Evolutionary conservation across 345 rosid species (phyloP).

Genomic region (Eucalyptus fibrosa): DNA sequence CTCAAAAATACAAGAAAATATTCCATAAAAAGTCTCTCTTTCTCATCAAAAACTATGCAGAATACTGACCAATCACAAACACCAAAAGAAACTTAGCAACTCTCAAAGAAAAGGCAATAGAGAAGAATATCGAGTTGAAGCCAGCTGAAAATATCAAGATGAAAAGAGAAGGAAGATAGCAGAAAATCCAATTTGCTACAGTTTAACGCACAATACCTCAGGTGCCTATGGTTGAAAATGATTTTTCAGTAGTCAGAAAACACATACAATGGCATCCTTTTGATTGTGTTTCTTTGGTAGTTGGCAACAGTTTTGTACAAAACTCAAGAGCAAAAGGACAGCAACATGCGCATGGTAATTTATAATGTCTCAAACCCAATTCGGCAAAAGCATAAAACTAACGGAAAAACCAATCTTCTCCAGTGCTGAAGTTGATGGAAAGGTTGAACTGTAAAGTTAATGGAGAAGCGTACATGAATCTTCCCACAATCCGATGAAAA

Average conservation of each 20-base stretch:
- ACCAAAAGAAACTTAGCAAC: background rate
- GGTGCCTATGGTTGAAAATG: background rate
- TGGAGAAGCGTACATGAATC: background rate
- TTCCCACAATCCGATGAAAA: background rate
- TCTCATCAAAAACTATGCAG: background rate
- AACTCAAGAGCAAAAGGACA: background rate
- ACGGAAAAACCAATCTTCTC: background rate
- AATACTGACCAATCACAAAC: background rate
- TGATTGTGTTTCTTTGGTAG: background rate
- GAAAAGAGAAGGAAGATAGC: background rate
- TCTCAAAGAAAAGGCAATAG: background rate
- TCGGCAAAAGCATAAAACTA: background rate
- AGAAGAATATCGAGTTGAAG: background rate
- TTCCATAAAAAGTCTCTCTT: background rate
- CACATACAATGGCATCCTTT: background rate
- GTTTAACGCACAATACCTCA: background rate
- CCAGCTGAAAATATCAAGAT: background rate
- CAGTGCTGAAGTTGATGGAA: background rate
- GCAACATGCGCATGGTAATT: background rate
- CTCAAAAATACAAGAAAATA: background rate
- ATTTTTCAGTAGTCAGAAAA: background rate
- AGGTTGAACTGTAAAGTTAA: background rate
- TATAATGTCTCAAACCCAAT: background rate
- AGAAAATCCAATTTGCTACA: background rate
- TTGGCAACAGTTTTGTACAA: background rate